Evolutionary conservation across 345 rosid genomes (phyloP), one percentile per base, ranked within the genome.

Genomic region (Pistacia integerrima): DNA sequence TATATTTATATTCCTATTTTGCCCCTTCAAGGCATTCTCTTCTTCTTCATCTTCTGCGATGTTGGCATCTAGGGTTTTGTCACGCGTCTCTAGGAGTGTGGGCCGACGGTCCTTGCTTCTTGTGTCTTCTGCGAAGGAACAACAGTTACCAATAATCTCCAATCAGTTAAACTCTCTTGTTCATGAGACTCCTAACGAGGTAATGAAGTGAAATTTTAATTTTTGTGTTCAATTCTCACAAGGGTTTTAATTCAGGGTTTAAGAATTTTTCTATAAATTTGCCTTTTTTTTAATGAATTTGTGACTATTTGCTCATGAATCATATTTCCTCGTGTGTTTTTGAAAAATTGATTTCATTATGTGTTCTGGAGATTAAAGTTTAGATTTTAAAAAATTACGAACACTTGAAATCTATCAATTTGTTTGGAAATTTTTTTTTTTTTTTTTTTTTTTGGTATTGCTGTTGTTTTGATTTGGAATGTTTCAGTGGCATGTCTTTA

Each of bases 211-310:
- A 60, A 74, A 28, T n/a, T 5, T 66, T 49, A 60, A 9, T 52
- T 74, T 69, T 49, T 36, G 3, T 16, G 11, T 25, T 64, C 57
- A 78, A 17, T 66, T 66, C 8, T 18, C 33, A 35, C 8, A 35
- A 54, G 84, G 89, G 85, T 76, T 84, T 86, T 79, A 68, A 68
- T 66, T 67, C n/a, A 76, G 90, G 91, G 91, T 86, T 87, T 88
- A 84, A 74, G 85, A 80, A 11, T 4, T 68, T 68, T 67, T 35
- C 25, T 14, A 10, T 70, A 17, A 35, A 55, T 30, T 62, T 12
- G 33, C 3, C 20, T 16, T 9, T 68, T 73, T 8, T 8, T 5
- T 11, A 55, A 54, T 73, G 22, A 11, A 51, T 17, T 25, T 5
- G 8, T 69, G 18, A 35, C 20, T 60, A 11, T 10, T 65, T 8